phyloP scores from a whole-genome alignment of 2,329 filamentous ascomycete genomes.

The Alternaria novae-zelandiae region DNA sequence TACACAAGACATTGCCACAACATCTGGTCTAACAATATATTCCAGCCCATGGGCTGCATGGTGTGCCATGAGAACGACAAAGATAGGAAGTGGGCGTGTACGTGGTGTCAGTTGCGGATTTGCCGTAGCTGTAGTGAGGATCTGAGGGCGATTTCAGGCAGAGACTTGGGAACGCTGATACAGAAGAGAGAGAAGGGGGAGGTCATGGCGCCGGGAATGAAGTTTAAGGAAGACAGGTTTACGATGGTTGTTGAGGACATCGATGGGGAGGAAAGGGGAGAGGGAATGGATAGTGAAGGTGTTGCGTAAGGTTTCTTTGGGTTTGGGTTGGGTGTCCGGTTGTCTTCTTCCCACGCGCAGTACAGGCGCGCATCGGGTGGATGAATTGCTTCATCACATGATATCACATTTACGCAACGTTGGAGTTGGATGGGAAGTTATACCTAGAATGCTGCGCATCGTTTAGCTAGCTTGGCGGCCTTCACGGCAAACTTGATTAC shows the following conservation, averaged over 20 bases:
- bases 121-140: constrained; percentile 39
- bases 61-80: constrained; percentile 36
- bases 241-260: constrained; percentile 12
- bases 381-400: not conserved
- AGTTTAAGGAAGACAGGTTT: not conserved
- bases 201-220: not conserved
- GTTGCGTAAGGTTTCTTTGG: not conserved
- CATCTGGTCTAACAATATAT: constrained; percentile 39
- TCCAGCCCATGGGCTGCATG: constrained; percentile 47
- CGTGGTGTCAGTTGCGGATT: constrained; percentile 47
- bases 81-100: constrained; percentile 42
- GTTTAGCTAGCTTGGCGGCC: constrained; percentile 2
- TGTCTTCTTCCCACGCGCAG: not conserved
- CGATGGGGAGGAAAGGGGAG: constrained; percentile 1
- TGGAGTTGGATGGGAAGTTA: not conserved
- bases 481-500: not conserved
- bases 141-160: constrained; percentile 24
- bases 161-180: constrained; percentile 27
- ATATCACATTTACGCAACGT: not conserved
- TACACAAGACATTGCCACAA: constrained; percentile 38
- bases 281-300: not conserved
- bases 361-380: not conserved
- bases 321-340: not conserved
- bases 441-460: constrained; percentile 2
- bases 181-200: constrained; percentile 13